phyloP scores from a whole-genome alignment of 2,329 filamentous ascomycete species.

The Paraphoma chrysanthemicola region DNA sequence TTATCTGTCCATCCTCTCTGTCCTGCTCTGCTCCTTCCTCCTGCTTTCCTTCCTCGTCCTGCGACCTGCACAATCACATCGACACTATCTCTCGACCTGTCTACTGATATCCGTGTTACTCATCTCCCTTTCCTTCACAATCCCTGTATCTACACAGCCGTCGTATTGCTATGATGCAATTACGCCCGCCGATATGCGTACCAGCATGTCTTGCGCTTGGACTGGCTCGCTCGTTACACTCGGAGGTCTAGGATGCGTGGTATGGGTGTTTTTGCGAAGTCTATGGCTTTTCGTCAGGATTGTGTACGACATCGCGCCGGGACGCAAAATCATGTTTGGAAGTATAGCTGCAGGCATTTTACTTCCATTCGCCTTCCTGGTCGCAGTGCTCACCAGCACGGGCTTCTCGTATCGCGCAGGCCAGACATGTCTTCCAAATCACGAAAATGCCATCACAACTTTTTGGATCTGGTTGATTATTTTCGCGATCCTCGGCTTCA shows the following conservation, averaged over 20 bases:
- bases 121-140: constrained; percentile 84
- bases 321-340: constrained; percentile 34
- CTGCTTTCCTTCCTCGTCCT: constrained; percentile 79
- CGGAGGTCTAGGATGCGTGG: constrained; percentile 78
- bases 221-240: constrained; percentile 79
- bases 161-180: constrained; percentile 82
- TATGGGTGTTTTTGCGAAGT: constrained; percentile 66
- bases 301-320: constrained; percentile 46
- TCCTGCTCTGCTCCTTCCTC: constrained; percentile 74
- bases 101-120: constrained; percentile 73
- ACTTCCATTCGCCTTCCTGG: constrained; percentile 39
- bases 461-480: constrained; percentile 49
- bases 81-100: constrained; percentile 86
- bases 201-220: constrained; percentile 75
- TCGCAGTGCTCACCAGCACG: constrained; percentile 34
- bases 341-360: constrained; percentile 40
- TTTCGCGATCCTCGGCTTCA: constrained; percentile 36
- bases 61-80: constrained; percentile 81
- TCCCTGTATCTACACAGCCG: constrained; percentile 76
- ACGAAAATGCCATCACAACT: constrained; percentile 40
- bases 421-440: constrained; percentile 44
- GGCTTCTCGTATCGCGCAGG: constrained; percentile 51
- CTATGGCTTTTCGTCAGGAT: constrained; percentile 49
- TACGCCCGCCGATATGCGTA: constrained; percentile 83
- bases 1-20: constrained; percentile 76